Base-by-base conservation (phyloP, 2,329 filamentous ascomycete genomes). In the Fusarium cicatricum region DNA sequence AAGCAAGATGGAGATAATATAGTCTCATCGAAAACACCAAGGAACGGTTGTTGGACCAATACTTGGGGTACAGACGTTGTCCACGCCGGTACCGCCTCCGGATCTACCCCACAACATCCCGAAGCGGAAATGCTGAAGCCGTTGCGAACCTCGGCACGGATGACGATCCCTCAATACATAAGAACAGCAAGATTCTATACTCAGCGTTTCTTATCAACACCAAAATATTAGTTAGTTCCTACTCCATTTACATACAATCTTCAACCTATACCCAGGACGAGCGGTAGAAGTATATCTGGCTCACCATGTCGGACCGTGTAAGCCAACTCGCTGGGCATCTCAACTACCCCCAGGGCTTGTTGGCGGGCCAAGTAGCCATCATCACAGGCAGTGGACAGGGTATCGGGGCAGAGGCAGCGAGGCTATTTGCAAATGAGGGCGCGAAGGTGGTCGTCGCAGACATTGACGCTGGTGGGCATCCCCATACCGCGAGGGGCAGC, bases 341-440 rank as follows among this genome's bases (percentile, higher is more conserved):
- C 68, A 93, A 92, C 78, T 94, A 88, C 77, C 91, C 92, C 32
- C 83, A 85, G 70, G 92, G 92, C 54, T 80, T 96, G 73, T 85
- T 96, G 49, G 84, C 84, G 26, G 90, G 89, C 46, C 91, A 96
- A 73, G 86, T 90, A 14, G 92, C 92, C 69, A 96, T 97, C 73
- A 89, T 96, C 72, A 97, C 92, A 3, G 91, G 92, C 38, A 87
- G 88, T 15, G 91, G 90, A 9, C 91, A 96, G 74, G 92, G 92
- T 55, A 96, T 96, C 72, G 92, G 92, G 19, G 92, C 91, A 23
- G 92, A 96, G 77, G 83, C 89, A 28, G 92, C 92, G 8, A 82
- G 87, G 10, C 77, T 96, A 3, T 96, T 96, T 69, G 91, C 91
- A 11, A 94, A 92, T 56, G 91, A 97, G 75, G 92, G 92, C 19